A percentile compares a stretch with the other conserved stretches of the same genome.
phyloP scores from a whole-genome alignment of 371 early-diverging fungal genomes.

The Lichtheimia corymbifera region DNA sequence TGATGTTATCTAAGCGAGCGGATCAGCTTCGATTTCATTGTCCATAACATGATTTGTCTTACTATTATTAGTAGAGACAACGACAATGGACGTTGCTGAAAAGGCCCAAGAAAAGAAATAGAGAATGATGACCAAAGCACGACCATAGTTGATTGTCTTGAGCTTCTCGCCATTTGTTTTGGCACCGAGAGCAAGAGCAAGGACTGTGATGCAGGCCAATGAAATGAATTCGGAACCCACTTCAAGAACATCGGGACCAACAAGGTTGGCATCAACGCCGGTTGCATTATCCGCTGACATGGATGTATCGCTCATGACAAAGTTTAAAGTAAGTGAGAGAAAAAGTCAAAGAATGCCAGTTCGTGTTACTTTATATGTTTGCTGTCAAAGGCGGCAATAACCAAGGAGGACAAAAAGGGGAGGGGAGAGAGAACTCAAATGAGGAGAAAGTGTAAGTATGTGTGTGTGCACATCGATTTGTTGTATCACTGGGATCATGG shows the following conservation, averaged over 20 bases:
- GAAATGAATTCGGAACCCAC: slow-evolving; percentile 40
- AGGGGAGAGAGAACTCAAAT: too few species aligned
- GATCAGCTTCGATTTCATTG: not conserved
- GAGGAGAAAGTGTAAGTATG: too few species aligned
- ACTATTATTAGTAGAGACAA: slow-evolving; percentile 52
- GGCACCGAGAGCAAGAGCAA: slow-evolving; percentile 39
- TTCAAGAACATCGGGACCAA: slow-evolving; percentile 38
- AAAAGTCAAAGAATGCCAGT: too few species aligned
- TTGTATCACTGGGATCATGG: too few species aligned
- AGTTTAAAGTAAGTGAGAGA: too few species aligned
- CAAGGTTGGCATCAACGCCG: not conserved
- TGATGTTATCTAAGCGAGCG: slow-evolving; percentile 28
- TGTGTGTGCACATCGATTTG: too few species aligned
- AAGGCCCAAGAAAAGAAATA: slow-evolving; percentile 49
- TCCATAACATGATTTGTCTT: not conserved
- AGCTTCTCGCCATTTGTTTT: slow-evolving; percentile 39
- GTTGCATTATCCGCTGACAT: too few species aligned
- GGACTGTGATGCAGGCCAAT: slow-evolving; percentile 40
- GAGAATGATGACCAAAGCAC: slow-evolving; percentile 37
- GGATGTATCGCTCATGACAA: too few species aligned
- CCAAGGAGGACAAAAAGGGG: too few species aligned
- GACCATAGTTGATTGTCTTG: slow-evolving; percentile 40
- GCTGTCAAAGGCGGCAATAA: too few species aligned
- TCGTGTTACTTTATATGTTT: too few species aligned
- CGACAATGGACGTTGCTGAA: slow-evolving; percentile 31